phyloP scores from a whole-genome alignment of 2,329 filamentous ascomycete genomes.

The Sclerotinia minor region DNA sequence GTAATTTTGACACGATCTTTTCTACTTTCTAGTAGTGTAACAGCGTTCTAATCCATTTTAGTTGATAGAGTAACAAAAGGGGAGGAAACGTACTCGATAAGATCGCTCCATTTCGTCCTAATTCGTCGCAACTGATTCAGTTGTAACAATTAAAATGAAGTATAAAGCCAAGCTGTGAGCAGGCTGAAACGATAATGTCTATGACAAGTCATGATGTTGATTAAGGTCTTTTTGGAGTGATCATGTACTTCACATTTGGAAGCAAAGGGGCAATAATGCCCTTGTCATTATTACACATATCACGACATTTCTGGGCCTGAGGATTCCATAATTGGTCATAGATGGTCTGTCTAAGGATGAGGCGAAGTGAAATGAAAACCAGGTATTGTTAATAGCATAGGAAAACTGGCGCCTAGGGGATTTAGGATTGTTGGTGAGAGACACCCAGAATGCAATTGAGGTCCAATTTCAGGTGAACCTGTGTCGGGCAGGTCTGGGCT shows the following conservation, averaged over 20 bases:
- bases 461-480: neutral
- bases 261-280: neutral
- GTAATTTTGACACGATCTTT: neutral
- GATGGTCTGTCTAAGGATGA: neutral
- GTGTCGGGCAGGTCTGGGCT: no score
- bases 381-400: no score
- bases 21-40: conserved; percentile 11
- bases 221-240: neutral
- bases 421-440: neutral
- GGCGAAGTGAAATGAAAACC: neutral
- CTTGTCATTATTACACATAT: no score
- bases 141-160: neutral
- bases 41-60: conserved; percentile 8
- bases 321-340: neutral
- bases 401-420: neutral
- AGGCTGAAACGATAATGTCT: neutral
- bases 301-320: neutral
- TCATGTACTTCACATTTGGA: neutral
- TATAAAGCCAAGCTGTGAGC: neutral
- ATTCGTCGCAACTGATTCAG: neutral
- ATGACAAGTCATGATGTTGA: neutral
- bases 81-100: neutral
- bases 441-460: neutral
- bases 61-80: rapidly evolving
- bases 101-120: conserved; percentile 4